Base-by-base conservation (phyloP, 148 eudicot species). In the Spergularia bocconei region DNA sequence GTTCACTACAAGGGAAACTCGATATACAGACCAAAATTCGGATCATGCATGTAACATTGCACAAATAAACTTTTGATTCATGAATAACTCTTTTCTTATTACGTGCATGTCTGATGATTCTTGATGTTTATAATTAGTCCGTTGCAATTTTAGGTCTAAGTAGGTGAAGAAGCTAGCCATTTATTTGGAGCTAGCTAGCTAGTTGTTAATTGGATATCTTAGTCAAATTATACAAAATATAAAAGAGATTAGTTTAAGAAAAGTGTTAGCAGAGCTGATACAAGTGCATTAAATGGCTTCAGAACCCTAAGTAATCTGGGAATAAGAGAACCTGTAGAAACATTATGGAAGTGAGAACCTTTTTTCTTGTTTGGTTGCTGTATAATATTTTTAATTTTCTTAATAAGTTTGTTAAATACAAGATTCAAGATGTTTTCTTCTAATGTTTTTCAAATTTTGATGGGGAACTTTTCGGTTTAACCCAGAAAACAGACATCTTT, bases 401-500 rank as follows among this genome's bases (percentile, higher is more conserved):
- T 57, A n/a, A n/a, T n/a, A n/a, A n/a, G 25, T 11, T 6, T 17
- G 33, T 69, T 25, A 20, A 65, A 38, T 12, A 17, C 13, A 44
- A 68, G 48, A 14, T 68, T 29, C 36, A 44, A 44, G 48, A 11
- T 23, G 36, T 25, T 13, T 6, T 69, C 58, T 69, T 55, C 38
- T 33, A 56, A 4, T 67, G 15, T 68, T 44, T 64, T 73, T 56
- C 63, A 23, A 20, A 77, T 77, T 77, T 78, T 72, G 81, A 72
- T 72, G 77, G 63, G 25, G 65, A 66, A 67, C 48, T 63, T 75
- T 61, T 78, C 73, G 77, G 67, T 73, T 67, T 59, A 65, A 67
- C 62, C 73, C 57, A 71, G 73, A 83, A 81, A 83, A 86, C 88
- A 86, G 84, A 83, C 88, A 86, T 86, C 88, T 86, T 71, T 78